Base-by-base conservation (phyloP, 2,329 filamentous ascomycete genomes). In the Aspergillus jensenii region DNA sequence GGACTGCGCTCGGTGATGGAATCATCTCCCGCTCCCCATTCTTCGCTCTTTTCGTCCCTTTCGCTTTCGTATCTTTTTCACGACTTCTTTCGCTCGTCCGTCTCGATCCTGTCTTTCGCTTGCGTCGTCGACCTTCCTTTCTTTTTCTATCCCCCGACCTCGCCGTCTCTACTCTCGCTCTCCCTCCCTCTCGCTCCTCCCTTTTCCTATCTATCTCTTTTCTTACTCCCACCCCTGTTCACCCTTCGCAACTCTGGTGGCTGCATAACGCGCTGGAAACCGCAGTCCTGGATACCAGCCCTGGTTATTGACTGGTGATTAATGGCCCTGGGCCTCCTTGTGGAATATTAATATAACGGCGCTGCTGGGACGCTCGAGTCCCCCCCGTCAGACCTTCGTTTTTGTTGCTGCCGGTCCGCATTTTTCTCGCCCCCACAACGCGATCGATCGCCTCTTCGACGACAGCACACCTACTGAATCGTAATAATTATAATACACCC, bases 91-190 rank as follows among this genome's bases (percentile, higher is more conserved):
- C 35, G 52, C 52, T 54, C 44, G 43, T 55, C 65, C 49, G 49
- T 58, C 45, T 49, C 35, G n/a, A 37, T 27, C 46, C 17, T 14
- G 19, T 57, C 56, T 44, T 39, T 46, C 46, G 40, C 37, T 46
- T 48, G 27, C 51, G 54, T 63, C 63, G 56, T 62, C 27, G 27
- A 31, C 27, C 27, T 31, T 57, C 51, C 59, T 52, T 52, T 57
- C 59, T 56, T 52, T 51, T 60, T 58, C 47, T 62, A 53, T 37
- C 41, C 43, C 51, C 39, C 55, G 47, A 61, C 55, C 44, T 55
- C 56, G 50, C 61, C 52, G 41, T 54, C 33, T 58, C 56, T 52
- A 59, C 58, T 44, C 60, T 61, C 46, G 59, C 60, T 48, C 63
- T 60, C 48, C 27, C 8, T 31, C 27, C 51, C 44, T 55, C 33